Percentiles rank a stretch among this genome's conserved stretches.
phyloP scores from a whole-genome alignment of 2,329 filamentous ascomycete species.

The Botrytis sinoallii region DNA sequence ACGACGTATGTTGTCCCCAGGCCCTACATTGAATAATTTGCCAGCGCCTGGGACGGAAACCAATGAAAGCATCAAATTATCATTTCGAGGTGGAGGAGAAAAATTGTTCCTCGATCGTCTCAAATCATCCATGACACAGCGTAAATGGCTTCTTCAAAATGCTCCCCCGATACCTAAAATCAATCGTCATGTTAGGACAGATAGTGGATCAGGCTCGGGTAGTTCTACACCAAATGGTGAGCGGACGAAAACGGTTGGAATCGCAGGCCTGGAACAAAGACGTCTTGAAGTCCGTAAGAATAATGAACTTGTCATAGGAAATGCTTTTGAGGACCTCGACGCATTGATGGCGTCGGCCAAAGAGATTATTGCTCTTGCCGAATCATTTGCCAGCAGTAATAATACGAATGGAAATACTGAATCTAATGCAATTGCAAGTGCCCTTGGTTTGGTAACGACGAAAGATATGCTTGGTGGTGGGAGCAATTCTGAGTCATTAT shows the following conservation, averaged over 20 bases:
- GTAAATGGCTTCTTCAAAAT: constrained; percentile 91
- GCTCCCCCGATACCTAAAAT: constrained; percentile 81
- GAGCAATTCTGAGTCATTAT: constrained; percentile 73
- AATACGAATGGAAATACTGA: constrained; percentile 61
- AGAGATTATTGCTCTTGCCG: constrained; percentile 89
- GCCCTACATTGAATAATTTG: constrained; percentile 54
- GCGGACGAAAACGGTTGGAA: constrained; percentile 69
- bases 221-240: constrained; percentile 37
- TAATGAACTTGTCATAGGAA: constrained; percentile 89
- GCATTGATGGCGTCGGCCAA: constrained; percentile 97
- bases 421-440: constrained; percentile 70
- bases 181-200: constrained; percentile 39
- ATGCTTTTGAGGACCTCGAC: constrained; percentile 92
- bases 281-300: constrained; percentile 83
- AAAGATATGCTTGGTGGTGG: constrained; percentile 88
- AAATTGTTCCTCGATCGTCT: constrained; percentile 87
- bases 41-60: constrained; percentile 49
- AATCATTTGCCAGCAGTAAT: constrained; percentile 68
- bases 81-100: constrained; percentile 84
- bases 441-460: constrained; percentile 86
- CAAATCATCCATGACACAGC: constrained; percentile 82
- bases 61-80: constrained; percentile 80
- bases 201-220: constrained; percentile 39
- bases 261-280: constrained; percentile 85
- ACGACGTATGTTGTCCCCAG: constrained; percentile 70